A percentile compares a stretch with the other conserved stretches of the same genome.
Conservation (phyloP, 2,329 filamentous ascomycete species). For the Hypoxylon rubiginosum region DNA sequence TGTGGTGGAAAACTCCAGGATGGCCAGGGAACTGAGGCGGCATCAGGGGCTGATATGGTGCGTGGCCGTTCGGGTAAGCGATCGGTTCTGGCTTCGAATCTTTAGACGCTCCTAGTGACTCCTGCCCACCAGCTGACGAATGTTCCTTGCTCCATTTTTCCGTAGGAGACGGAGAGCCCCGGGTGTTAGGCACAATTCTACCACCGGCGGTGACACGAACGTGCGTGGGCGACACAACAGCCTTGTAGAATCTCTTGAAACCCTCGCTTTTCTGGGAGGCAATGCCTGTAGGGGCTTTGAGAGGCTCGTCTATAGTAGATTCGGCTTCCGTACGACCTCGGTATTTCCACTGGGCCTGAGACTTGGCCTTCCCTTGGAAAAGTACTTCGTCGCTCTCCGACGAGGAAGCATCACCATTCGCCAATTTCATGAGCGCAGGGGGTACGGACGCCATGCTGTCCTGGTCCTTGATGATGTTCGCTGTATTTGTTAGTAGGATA, state of each 20-base stretch:
- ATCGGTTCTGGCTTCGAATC: slow-evolving; percentile 32
- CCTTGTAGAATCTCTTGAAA: slow-evolving; percentile 77
- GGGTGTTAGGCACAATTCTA: slow-evolving; percentile 75
- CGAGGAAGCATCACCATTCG: slow-evolving; percentile 53
- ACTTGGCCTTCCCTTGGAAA: slow-evolving; percentile 54
- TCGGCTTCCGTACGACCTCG: slow-evolving; percentile 61
- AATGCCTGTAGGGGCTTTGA: slow-evolving; percentile 66
- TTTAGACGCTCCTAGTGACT: slow-evolving; percentile 44
- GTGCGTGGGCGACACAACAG: slow-evolving; percentile 76
- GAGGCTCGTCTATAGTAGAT: slow-evolving; percentile 60
- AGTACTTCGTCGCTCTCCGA: slow-evolving; percentile 55
- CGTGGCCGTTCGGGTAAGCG: slow-evolving; percentile 26
- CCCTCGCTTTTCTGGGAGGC: slow-evolving; percentile 71
- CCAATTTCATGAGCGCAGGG: slow-evolving; percentile 46
- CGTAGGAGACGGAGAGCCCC: slow-evolving; percentile 66
- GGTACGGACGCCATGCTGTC: slow-evolving; percentile 40
- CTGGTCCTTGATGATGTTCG: slow-evolving; percentile 50
- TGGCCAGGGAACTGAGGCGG: slow-evolving; percentile 38
- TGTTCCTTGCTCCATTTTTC: slow-evolving; percentile 64
- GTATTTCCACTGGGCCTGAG: slow-evolving; percentile 58
- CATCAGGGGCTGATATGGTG: slow-evolving; percentile 39
- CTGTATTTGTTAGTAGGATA: slow-evolving; percentile 27
- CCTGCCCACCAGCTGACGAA: slow-evolving; percentile 42
- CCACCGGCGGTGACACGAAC: slow-evolving; percentile 76
- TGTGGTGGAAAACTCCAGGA: slow-evolving; percentile 43